phyloP scores from a whole-genome alignment of 179 eudicot genomes.

The Beta lomatogona region DNA sequence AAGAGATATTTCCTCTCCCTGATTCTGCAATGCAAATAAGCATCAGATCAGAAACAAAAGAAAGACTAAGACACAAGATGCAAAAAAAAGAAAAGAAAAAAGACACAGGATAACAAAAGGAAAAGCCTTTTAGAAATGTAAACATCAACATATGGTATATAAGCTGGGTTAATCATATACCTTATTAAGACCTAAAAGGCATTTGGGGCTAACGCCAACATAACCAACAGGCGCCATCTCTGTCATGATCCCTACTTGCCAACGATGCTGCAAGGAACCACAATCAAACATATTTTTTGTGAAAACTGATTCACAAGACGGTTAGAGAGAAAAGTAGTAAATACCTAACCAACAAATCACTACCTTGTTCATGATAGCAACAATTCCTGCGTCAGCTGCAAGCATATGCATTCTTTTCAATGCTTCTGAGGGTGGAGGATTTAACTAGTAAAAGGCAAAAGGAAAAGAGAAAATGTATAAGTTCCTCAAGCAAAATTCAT shows the following conservation, averaged over 20 bases:
- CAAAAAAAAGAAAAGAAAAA: not conserved
- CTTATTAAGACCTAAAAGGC: conserved; percentile 88
- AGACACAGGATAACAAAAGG: not conserved
- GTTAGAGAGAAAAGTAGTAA: not conserved
- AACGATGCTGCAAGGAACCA: conserved; percentile 65
- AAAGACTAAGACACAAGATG: not conserved
- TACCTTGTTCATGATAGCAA: conserved; percentile 97
- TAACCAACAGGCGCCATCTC: conserved; percentile 97
- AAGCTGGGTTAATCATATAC: conserved; percentile 36
- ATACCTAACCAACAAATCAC: conserved; percentile 12
- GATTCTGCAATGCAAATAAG: conserved; percentile 55
- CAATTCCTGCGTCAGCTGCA: conserved; percentile 94
- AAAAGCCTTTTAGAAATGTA: not conserved
- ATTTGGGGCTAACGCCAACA: conserved; percentile 84
- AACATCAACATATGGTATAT: not conserved
- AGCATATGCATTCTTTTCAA: conserved; percentile 87
- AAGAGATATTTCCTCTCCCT: conserved; percentile 90
- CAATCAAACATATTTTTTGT: conserved; percentile 17
- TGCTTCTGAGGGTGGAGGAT: conserved; percentile 89
- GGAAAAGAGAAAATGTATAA: conserved; percentile 7
- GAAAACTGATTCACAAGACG: conserved; percentile 24
- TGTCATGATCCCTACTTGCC: conserved; percentile 97
- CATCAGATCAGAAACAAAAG: conserved; percentile 24
- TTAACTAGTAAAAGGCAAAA: conserved; percentile 44
- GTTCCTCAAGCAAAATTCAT: not conserved